A percentile compares a stretch with the other conserved stretches of the same genome.
phyloP scores from a whole-genome alignment of 202 grass and related monocot genomes.

The Hordeum pubiflorum region DNA sequence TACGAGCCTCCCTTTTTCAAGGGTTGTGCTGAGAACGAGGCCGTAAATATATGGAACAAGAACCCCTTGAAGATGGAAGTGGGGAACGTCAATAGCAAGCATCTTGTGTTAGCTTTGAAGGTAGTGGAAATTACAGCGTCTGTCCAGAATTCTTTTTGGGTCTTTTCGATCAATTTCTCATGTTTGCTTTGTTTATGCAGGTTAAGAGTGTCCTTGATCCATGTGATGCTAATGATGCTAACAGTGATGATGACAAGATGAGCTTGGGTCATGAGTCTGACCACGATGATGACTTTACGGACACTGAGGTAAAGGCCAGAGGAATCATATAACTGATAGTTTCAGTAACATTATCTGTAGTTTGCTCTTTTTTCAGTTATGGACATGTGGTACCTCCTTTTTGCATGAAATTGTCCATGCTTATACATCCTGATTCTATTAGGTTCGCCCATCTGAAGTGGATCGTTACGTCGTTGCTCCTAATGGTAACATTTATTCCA shows the following conservation, averaged over 20 bases:
- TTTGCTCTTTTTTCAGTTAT: neutral
- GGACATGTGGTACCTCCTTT: neutral
- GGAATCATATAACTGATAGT: neutral
- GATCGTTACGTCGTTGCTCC: conserved; percentile 74
- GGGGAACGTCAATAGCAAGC: conserved; percentile 95
- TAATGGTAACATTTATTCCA: conserved; percentile 50
- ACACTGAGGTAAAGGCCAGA: conserved; percentile 69
- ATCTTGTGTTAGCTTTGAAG: conserved; percentile 88
- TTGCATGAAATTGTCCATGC: neutral
- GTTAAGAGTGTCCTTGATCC: conserved; percentile 98
- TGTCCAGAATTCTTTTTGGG: neutral
- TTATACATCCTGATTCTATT: conserved; percentile 8
- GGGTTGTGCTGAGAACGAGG: conserved; percentile 68
- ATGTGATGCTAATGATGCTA: conserved; percentile 67
- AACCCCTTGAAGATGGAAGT: conserved; percentile 96
- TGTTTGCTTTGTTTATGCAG: conserved; percentile 42
- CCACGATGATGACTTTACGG: conserved; percentile 65
- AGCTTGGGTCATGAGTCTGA: conserved; percentile 63
- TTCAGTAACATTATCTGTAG: neutral
- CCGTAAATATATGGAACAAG: conserved; percentile 79
- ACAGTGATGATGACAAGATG: conserved; percentile 63
- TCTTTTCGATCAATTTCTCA: conserved; percentile 22
- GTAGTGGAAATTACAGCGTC: conserved; percentile 31
- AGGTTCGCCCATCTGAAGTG: conserved; percentile 64
- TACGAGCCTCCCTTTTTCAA: conserved; percentile 96